Evolutionary conservation across 2,329 filamentous ascomycete species (phyloP).

Genomic region (Epichloe glyceriae): DNA sequence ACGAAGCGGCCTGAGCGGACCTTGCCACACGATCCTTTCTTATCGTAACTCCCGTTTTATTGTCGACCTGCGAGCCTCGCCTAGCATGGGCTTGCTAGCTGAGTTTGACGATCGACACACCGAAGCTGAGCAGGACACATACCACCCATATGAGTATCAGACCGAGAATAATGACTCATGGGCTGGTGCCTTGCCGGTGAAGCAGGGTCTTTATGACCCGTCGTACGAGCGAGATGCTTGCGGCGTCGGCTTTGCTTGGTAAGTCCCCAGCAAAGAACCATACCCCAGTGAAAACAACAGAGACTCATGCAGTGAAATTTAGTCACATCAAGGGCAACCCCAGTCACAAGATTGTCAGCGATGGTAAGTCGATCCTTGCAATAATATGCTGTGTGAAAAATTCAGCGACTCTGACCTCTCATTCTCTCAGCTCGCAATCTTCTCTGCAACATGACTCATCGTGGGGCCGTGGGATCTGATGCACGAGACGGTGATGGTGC

Average conservation of each 20-base stretch:
- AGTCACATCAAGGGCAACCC: constrained; percentile 95
- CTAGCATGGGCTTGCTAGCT: constrained; percentile 55
- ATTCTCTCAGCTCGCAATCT: constrained; percentile 40
- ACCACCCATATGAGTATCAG: constrained; percentile 73
- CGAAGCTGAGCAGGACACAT: constrained; percentile 46
- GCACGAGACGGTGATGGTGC: constrained; percentile 95
- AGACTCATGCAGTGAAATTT: neutral
- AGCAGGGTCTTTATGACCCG: constrained; percentile 97
- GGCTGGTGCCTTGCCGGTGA: constrained; percentile 90
- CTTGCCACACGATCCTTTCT: neutral
- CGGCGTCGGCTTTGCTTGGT: constrained; percentile 98
- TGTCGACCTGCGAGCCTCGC: constrained; percentile 28
- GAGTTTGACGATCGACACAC: constrained; percentile 59
- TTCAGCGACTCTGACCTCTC: neutral
- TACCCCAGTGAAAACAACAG: neutral
- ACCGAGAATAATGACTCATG: constrained; percentile 74
- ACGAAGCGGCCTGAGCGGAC: constrained; percentile 3
- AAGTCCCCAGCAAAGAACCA: constrained; percentile 24
- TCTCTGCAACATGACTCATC: constrained; percentile 99
- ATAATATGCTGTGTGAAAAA: neutral
- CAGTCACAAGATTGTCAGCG: constrained; percentile 97
- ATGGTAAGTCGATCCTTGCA: constrained; percentile 53
- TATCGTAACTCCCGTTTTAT: neutral
- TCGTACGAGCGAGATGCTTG: constrained; percentile 97
- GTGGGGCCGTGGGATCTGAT: constrained; percentile 94